These are phyloP conservation scores for Lagerstroemia speciosa DNA, from an alignment of 345 rosid species.

Conservation along the genomic window DNA sequence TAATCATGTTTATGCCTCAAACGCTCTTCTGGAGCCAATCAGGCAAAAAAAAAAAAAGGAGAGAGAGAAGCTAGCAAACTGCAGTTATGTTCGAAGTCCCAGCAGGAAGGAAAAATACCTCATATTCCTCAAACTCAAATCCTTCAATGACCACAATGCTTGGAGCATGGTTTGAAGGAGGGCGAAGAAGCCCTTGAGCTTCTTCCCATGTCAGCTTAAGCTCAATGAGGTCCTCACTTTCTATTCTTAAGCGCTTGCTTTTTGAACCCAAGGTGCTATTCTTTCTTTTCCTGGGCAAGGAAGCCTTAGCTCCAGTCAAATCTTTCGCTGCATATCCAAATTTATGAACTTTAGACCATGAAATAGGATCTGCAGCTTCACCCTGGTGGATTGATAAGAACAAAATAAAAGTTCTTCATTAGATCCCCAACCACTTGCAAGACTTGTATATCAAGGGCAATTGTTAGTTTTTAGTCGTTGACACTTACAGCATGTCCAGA, in stretches of 20 bases:
- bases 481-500: constrained; percentile 54
- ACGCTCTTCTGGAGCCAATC: background rate
- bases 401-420: background rate
- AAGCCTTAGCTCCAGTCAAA: constrained; percentile 44
- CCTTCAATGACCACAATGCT: constrained; percentile 67
- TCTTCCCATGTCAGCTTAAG: constrained; percentile 87
- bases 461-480: constrained; percentile 13
- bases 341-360: constrained; percentile 63
- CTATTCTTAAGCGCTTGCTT: constrained; percentile 67
- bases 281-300: constrained; percentile 53
- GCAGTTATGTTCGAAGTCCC: background rate
- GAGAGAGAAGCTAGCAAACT: too few relatives aligned
- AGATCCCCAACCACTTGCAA: background rate
- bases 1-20: background rate
- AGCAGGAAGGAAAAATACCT: constrained; percentile 35
- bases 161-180: constrained; percentile 63
- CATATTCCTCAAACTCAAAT: constrained; percentile 86
- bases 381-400: constrained; percentile 32
- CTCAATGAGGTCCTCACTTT: constrained; percentile 65
- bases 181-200: constrained; percentile 80
- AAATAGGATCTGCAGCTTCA: constrained; percentile 52
- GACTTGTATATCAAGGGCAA: background rate
- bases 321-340: constrained; percentile 66
- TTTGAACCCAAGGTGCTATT: constrained; percentile 57
- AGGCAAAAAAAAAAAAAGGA: too few relatives aligned